Conservation (phyloP, 1,284 basidiomycete genomes). For the Ceratobasidium sp. region DNA sequence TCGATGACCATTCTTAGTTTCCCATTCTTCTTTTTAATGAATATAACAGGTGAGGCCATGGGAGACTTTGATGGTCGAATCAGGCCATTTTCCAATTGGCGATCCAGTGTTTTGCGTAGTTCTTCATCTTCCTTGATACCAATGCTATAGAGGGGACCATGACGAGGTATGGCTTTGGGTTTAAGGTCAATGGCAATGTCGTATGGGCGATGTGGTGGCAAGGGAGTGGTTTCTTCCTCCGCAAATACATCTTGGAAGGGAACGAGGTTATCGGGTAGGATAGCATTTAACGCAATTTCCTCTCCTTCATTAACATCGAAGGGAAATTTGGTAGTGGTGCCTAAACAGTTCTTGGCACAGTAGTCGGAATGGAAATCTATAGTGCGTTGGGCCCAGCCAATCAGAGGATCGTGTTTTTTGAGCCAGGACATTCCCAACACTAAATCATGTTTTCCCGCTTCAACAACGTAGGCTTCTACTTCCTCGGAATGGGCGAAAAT, state of each 20-base stretch:
- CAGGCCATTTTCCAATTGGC: constrained; percentile 30
- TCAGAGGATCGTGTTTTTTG: constrained; percentile 43
- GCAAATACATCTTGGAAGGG: constrained; percentile 46
- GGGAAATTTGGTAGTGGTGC: background rate
- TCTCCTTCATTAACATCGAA: background rate
- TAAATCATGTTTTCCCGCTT: constrained; percentile 14
- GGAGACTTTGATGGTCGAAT: constrained; percentile 58
- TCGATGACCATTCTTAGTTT: constrained; percentile 60
- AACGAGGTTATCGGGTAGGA: constrained; percentile 34
- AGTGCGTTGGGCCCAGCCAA: constrained; percentile 8
- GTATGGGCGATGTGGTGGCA: constrained; percentile 48
- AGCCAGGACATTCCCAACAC: constrained; percentile 49
- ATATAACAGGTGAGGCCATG: constrained; percentile 61
- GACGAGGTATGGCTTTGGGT: background rate
- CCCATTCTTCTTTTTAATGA: constrained; percentile 65
- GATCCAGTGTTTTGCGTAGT: constrained; percentile 21
- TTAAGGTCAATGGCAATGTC: constrained; percentile 48
- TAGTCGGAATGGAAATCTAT: background rate
- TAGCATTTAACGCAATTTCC: background rate
- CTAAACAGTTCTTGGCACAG: background rate
- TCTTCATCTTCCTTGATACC: constrained; percentile 17
- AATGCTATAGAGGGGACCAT: background rate
- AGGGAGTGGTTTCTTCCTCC: constrained; percentile 26
- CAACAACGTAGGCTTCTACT: background rate
- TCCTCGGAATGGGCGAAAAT: background rate